phyloP scores from a whole-genome alignment of 345 rosid species.

The Citrus unshiu region DNA sequence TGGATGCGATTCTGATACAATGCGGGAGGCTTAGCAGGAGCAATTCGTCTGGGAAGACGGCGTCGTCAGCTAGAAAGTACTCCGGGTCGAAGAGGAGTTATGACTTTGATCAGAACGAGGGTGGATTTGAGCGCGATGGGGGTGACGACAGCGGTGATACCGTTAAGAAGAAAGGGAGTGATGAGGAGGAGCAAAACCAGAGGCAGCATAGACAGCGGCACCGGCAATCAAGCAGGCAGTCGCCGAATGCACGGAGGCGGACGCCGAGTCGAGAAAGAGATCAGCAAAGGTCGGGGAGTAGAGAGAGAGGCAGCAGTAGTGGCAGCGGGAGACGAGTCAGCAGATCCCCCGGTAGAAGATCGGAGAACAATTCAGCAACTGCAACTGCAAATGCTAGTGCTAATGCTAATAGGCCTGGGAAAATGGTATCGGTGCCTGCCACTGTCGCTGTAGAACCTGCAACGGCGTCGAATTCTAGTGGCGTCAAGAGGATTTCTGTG shows the following conservation, averaged over 20 bases:
- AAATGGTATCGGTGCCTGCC: conserved; percentile 84
- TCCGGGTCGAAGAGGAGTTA: conserved; percentile 94
- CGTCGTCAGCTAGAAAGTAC: conserved; percentile 45
- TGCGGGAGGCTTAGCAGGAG: conserved; percentile 90
- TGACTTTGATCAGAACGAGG: conserved; percentile 53
- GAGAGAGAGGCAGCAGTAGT: conserved; percentile 43
- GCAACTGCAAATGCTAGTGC: conserved; percentile 10
- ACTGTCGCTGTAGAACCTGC: conserved; percentile 40
- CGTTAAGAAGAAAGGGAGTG: conserved; percentile 15
- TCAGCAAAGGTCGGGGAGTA: conserved; percentile 53
- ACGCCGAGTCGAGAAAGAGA: conserved; percentile 96
- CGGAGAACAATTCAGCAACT: conserved; percentile 32
- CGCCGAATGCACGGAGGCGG: conserved; percentile 69
- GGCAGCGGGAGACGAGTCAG: conserved; percentile 65
- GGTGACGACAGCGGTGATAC: conserved; percentile 21
- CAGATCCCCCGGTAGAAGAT: conserved; percentile 79
- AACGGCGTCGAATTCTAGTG: conserved; percentile 11
- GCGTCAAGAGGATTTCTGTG: conserved; percentile 53
- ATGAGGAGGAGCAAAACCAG: conserved; percentile 22
- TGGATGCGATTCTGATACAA: conserved; percentile 88
- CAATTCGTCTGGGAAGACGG: conserved; percentile 54
- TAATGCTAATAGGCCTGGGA: conserved; percentile 43
- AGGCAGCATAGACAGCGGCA: conserved; percentile 53
- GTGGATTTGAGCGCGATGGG: conserved; percentile 14
- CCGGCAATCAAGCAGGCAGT: conserved; percentile 42